These are phyloP conservation scores for Claviceps sp. DNA, from an alignment of 2,329 filamentous ascomycete genomes.

Conservation along the genomic window DNA sequence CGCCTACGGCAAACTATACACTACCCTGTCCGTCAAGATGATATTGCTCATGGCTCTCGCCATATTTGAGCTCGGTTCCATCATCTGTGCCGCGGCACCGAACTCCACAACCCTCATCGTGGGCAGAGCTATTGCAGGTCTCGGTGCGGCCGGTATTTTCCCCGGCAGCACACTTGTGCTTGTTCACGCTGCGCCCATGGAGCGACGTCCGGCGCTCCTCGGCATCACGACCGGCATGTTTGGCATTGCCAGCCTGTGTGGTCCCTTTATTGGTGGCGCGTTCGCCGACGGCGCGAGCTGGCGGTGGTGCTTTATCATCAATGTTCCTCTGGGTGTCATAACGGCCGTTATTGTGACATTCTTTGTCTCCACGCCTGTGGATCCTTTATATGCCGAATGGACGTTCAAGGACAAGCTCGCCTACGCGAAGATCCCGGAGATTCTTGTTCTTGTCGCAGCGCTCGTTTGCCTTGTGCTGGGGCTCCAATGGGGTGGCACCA, in stretches of 20 bases:
- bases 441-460: constrained; percentile 18
- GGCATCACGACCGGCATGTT: background rate
- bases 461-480: constrained; percentile 34
- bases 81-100: constrained; percentile 30
- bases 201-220: constrained; percentile 4
- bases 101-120: constrained; percentile 28
- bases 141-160: constrained; percentile 29
- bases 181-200: constrained; percentile 19
- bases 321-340: constrained; percentile 14
- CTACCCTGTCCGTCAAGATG: background rate
- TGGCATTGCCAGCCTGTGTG: background rate
- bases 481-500: constrained; percentile 33
- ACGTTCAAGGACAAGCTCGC: background rate
- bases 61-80: constrained; percentile 40
- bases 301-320: constrained; percentile 19
- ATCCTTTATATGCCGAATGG: background rate
- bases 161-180: constrained; percentile 31
- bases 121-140: constrained; percentile 31
- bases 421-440: constrained; percentile 17
- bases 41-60: constrained; percentile 31
- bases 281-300: constrained; percentile 13
- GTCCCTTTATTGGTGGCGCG: background rate
- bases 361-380: constrained; percentile 20
- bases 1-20: background rate
- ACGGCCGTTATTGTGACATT: constrained; percentile 11